These are phyloP conservation scores for Plasmodium relictum DNA, from an alignment of 169 alveolate species.

Conservation along the genomic window DNA sequence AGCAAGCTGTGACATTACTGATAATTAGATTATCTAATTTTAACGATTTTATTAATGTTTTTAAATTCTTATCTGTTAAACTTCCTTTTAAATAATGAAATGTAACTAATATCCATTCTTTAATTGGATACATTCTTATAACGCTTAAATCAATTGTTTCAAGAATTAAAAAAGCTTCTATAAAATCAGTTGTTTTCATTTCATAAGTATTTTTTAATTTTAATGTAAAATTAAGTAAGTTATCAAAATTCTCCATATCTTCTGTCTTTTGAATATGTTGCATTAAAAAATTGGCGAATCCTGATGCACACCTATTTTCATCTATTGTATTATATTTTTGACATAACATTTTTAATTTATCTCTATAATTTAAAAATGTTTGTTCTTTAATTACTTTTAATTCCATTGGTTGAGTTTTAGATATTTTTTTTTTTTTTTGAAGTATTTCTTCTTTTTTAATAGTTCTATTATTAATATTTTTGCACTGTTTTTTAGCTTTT, in stretches of 20 bases:
- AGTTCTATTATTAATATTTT: background rate
- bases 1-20: slow-evolving; percentile 58
- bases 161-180: slow-evolving; percentile 58
- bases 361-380: slow-evolving; percentile 9
- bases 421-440: slow-evolving; percentile 32
- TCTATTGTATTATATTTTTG: slow-evolving; percentile 36
- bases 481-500: slow-evolving; percentile 1
- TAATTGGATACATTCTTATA: slow-evolving; percentile 50
- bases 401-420: slow-evolving; percentile 44
- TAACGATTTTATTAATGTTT: slow-evolving; percentile 32
- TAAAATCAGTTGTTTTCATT: slow-evolving; percentile 52
- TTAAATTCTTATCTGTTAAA: slow-evolving; percentile 19
- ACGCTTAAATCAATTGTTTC: slow-evolving; percentile 45
- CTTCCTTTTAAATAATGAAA: slow-evolving; percentile 73
- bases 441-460: slow-evolving; percentile 20
- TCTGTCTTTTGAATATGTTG: slow-evolving; percentile 56
- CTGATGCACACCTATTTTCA: slow-evolving; percentile 75
- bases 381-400: slow-evolving; percentile 20
- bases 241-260: slow-evolving; percentile 54
- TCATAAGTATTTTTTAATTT: slow-evolving; percentile 55
- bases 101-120: slow-evolving; percentile 67
- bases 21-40: slow-evolving; percentile 32
- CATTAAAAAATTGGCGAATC: slow-evolving; percentile 51
- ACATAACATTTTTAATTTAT: slow-evolving; percentile 16
- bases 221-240: slow-evolving; percentile 54